Evolutionary conservation across 495 filamentous ascomycete genomes (phyloP).

Genomic region (Penicillium lagena): DNA sequence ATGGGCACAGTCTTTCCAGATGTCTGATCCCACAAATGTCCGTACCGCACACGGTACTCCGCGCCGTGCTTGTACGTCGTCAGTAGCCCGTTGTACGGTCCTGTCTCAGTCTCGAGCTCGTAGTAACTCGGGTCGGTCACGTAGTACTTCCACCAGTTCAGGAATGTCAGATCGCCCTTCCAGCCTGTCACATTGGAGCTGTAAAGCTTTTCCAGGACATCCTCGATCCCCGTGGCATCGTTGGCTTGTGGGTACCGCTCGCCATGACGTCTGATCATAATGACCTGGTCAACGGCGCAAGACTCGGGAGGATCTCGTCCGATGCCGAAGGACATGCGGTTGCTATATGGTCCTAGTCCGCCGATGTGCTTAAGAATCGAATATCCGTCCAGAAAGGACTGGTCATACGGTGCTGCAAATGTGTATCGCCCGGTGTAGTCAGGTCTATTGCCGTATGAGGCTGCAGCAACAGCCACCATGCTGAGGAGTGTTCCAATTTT

Average conservation of each 20-base stretch:
- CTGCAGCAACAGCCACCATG: not conserved
- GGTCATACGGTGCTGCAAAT: conserved; percentile 1
- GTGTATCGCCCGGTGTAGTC: not conserved
- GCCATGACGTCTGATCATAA: conserved; percentile 37
- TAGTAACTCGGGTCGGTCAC: conserved; percentile 26
- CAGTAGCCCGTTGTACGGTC: conserved; percentile 44
- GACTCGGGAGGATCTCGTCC: conserved; percentile 13
- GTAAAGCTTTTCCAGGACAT: conserved; percentile 11
- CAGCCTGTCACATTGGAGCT: conserved; percentile 9
- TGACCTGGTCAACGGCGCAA: conserved; percentile 20
- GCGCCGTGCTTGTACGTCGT: conserved; percentile 35
- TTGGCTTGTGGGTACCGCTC: conserved; percentile 42
- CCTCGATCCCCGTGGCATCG: conserved; percentile 6
- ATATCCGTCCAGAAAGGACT: conserved; percentile 1
- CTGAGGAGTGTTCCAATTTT: not conserved
- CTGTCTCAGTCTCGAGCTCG: conserved; percentile 29
- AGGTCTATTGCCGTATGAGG: conserved; percentile 1
- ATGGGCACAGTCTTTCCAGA: conserved; percentile 17
- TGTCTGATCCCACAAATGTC: conserved; percentile 27
- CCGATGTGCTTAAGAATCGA: not conserved
- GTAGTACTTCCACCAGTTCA: conserved; percentile 46
- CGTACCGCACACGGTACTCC: conserved; percentile 37
- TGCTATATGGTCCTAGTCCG: not conserved
- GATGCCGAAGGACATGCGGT: conserved; percentile 10
- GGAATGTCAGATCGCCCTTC: conserved; percentile 39